These are phyloP conservation scores for Lactarius quietus DNA, from an alignment of 768 basidiomycete species.

Conservation along the genomic window DNA sequence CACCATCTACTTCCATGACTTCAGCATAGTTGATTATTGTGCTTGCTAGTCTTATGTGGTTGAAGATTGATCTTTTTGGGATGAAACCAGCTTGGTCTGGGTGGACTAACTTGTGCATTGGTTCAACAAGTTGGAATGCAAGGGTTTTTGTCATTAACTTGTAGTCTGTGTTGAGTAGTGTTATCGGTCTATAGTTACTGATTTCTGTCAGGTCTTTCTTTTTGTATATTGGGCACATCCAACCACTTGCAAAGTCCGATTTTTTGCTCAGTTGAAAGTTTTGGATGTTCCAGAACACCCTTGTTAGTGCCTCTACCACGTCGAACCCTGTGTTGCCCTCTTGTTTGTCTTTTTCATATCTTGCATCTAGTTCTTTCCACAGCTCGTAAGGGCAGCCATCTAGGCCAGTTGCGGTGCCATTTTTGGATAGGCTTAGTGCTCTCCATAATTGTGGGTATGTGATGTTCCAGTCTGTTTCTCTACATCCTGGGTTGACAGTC, in stretches of 20 bases:
- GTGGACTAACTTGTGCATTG: not conserved
- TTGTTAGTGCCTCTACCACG: not conserved
- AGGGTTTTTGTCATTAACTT: no score
- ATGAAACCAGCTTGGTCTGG: slow-evolving; percentile 14
- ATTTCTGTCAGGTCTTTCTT: no score
- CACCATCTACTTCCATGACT: not conserved
- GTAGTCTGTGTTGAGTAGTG: no score
- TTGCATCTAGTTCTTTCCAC: slow-evolving; percentile 6
- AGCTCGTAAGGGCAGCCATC: slow-evolving; percentile 19
- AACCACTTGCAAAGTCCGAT: no score
- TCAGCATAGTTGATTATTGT: slow-evolving; percentile 9
- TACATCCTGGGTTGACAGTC: not conserved
- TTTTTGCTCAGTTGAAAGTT: not conserved
- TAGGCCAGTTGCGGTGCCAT: not conserved
- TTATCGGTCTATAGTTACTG: no score
- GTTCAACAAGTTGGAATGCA: no score
- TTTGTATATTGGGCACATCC: no score
- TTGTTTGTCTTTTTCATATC: not conserved
- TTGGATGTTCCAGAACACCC: not conserved
- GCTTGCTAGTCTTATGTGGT: not conserved
- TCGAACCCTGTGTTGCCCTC: not conserved
- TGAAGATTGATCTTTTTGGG: not conserved
- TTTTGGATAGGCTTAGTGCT: slow-evolving; percentile 1
- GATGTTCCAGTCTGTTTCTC: not conserved
- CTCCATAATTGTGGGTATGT: not conserved